These are phyloP conservation scores for Iris macrosiphon DNA, from an alignment of 106 monocot genomes.

Conservation along the genomic window DNA sequence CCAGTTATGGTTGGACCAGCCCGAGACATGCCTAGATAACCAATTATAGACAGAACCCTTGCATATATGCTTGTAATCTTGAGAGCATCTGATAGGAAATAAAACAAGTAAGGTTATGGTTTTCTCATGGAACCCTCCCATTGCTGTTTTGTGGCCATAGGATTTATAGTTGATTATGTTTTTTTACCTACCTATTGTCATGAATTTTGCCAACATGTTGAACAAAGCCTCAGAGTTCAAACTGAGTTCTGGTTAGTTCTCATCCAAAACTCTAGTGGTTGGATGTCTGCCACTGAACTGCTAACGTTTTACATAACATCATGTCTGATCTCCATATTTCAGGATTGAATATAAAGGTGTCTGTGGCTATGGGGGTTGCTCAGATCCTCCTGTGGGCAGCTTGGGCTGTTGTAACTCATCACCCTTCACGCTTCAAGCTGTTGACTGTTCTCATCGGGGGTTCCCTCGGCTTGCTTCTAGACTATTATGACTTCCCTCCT, in stretches of 20 bases:
- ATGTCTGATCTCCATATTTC: background rate
- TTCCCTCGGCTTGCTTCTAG: constrained; percentile 61
- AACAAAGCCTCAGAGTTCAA: background rate
- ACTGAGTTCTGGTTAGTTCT: background rate
- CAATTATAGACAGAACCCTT: too few species aligned
- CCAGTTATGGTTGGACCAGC: too few species aligned
- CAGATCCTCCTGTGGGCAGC: constrained; percentile 77
- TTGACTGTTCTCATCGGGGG: constrained; percentile 58
- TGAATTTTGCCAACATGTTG: background rate
- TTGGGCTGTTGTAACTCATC: constrained; percentile 65
- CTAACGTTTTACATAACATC: background rate
- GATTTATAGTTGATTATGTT: too few species aligned
- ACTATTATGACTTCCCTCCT: constrained; percentile 83
- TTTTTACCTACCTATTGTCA: too few species aligned
- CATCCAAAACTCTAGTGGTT: too few species aligned
- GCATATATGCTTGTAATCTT: too few species aligned
- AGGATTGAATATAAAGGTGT: constrained; percentile 97
- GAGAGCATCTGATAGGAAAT: too few species aligned
- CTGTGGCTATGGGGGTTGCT: constrained; percentile 50
- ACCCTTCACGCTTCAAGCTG: constrained; percentile 68
- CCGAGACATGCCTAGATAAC: too few species aligned
- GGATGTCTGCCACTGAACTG: too few species aligned
- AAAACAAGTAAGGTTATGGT: too few species aligned
- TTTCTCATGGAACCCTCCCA: too few species aligned
- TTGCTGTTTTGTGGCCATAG: too few species aligned